Percentiles rank a stretch among this genome's conserved stretches.
These are phyloP conservation scores for Deinandra increscens DNA, from an alignment of 129 eudicot species.

Conservation along the genomic window DNA sequence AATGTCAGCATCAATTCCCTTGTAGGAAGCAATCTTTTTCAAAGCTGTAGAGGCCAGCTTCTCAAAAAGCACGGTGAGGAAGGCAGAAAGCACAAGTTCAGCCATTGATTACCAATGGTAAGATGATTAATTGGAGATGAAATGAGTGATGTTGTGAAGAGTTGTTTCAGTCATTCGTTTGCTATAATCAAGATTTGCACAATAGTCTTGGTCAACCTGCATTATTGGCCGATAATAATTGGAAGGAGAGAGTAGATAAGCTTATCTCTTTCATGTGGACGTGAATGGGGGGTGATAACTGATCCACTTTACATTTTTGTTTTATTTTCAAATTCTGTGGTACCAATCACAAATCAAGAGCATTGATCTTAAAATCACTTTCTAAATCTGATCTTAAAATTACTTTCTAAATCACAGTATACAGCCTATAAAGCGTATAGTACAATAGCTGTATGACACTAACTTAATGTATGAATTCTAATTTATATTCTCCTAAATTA, in stretches of 20 bases:
- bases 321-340: no score
- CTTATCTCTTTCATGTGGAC: background rate
- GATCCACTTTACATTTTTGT: no score
- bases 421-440: no score
- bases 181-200: no score
- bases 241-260: background rate
- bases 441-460: no score
- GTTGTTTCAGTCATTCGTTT: background rate
- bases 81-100: background rate
- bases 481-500: no score
- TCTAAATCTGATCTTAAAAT: no score
- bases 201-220: no score
- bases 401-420: no score
- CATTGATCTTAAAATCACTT: no score
- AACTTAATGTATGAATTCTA: no score
- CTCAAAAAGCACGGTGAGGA: background rate
- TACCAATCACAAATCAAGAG: no score
- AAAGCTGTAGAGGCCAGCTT: background rate
- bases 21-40: background rate
- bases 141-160: background rate
- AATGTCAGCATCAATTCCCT: background rate
- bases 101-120: background rate
- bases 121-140: background rate
- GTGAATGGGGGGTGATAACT: background rate
- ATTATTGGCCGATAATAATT: background rate